Conservation (phyloP, 2,329 filamentous ascomycete genomes). For the Arachnomyces sp. region DNA sequence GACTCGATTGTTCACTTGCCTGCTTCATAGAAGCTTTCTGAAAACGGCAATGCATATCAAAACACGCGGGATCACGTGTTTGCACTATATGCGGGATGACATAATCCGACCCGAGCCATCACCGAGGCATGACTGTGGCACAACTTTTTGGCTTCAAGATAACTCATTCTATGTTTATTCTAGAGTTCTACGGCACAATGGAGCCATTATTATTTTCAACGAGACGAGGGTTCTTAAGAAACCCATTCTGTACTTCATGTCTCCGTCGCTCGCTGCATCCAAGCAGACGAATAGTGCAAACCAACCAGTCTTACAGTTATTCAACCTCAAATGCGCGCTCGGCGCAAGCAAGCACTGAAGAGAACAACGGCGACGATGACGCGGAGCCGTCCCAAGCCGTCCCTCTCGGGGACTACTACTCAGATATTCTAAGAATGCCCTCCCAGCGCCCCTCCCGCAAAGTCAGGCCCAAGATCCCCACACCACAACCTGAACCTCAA, state of each 20-base stretch:
- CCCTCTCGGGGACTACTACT: constrained; percentile 37
- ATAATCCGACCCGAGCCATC: constrained; percentile 15
- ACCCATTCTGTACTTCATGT: constrained; percentile 5
- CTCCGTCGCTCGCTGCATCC: constrained; percentile 1
- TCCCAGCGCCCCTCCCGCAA: constrained; percentile 6
- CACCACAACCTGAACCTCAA: constrained; percentile 6
- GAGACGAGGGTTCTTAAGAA: constrained; percentile 1
- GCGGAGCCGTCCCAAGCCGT: constrained; percentile 24
- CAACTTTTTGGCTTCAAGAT: constrained; percentile 19
- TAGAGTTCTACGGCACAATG: constrained; percentile 2
- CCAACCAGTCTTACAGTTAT: neutral
- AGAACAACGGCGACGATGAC: neutral
- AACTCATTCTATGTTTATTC: neutral
- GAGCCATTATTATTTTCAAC: constrained; percentile 5
- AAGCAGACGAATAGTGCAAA: neutral
- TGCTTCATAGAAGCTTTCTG: too few species aligned
- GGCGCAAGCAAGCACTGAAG: neutral
- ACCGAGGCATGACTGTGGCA: constrained; percentile 4
- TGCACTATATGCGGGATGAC: constrained; percentile 34
- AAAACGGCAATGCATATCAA: constrained; percentile 4
- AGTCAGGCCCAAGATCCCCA: neutral
- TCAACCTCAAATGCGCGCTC: neutral
- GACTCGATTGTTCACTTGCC: too few species aligned
- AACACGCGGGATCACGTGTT: constrained; percentile 19
- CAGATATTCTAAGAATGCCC: constrained; percentile 26